Conservation (phyloP, 805 yeast genomes). For the Saccharomyces mikatae region DNA sequence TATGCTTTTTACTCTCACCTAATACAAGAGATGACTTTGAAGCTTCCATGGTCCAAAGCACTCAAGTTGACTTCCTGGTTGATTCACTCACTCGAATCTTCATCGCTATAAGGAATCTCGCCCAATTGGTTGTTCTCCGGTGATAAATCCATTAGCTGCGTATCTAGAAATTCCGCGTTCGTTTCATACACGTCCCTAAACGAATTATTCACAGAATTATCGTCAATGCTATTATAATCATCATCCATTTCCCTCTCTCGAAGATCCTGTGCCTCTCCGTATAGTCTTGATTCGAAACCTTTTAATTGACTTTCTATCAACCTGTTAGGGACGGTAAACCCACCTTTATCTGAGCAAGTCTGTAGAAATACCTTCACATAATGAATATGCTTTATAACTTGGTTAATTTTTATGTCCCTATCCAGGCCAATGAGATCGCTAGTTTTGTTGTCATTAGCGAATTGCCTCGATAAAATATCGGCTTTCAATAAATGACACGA, state of each 20-base stretch:
- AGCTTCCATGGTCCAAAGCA: background rate
- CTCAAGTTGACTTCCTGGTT: background rate
- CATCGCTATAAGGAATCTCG: background rate
- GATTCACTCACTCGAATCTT: background rate
- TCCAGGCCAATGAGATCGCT: conserved; percentile 8
- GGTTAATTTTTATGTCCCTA: conserved; percentile 17
- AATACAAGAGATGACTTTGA: background rate
- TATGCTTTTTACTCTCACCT: background rate
- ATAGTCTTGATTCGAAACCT: conserved; percentile 16
- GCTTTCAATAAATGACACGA: conserved; percentile 24
- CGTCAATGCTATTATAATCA: background rate
- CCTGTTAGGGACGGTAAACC: conserved; percentile 15
- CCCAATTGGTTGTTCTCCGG: background rate
- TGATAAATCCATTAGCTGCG: background rate
- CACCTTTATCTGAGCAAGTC: conserved; percentile 12
- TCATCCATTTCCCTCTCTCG: background rate
- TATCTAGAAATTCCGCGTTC: background rate
- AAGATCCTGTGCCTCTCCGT: conserved; percentile 1
- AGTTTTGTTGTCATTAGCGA: background rate
- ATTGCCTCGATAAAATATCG: conserved; percentile 14
- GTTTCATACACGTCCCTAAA: background rate
- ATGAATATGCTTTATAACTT: conserved; percentile 18
- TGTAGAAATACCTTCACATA: conserved; percentile 14
- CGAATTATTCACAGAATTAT: background rate
- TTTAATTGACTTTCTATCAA: conserved; percentile 19